phyloP scores from a whole-genome alignment of 192 early-diverging fungal genomes.

The Chytriomyces sp. region DNA sequence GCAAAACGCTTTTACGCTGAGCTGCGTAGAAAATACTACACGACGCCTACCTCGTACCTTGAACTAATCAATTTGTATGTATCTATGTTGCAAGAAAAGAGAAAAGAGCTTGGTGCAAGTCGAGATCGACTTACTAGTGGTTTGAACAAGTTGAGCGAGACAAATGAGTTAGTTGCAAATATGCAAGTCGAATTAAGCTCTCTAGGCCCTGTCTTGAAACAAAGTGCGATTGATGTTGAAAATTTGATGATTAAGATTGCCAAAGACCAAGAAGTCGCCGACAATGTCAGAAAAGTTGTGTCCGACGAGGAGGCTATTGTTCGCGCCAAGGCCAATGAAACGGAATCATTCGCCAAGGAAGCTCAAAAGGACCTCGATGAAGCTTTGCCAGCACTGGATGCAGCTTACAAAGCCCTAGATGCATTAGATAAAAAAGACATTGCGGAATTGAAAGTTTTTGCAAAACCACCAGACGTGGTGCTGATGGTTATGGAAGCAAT shows the following conservation, averaged over 20 bases:
- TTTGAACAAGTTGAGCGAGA: constrained; percentile 59
- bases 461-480: constrained; percentile 60
- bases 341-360: constrained; percentile 58
- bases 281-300: constrained; percentile 60
- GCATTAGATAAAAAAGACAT: constrained; percentile 64
- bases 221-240: constrained; percentile 56
- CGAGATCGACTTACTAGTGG: constrained; percentile 56
- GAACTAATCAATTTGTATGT: constrained; percentile 65
- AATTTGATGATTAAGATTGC: constrained; percentile 62
- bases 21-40: constrained; percentile 59
- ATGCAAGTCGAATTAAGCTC: constrained; percentile 62
- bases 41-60: constrained; percentile 61
- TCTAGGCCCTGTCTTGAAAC: constrained; percentile 54
- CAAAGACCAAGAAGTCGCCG: constrained; percentile 67
- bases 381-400: constrained; percentile 58
- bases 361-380: constrained; percentile 63
- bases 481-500: constrained; percentile 63
- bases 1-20: constrained; percentile 56
- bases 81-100: constrained; percentile 59
- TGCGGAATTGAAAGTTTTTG: constrained; percentile 64
- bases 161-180: constrained; percentile 64
- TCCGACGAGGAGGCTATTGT: constrained; percentile 62
- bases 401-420: constrained; percentile 61
- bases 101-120: constrained; percentile 53
- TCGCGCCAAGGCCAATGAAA: constrained; percentile 54